Evolutionary conservation across 768 basidiomycete species (phyloP), one percentile per base, ranked within the genome.

Genomic region (Paxillus rubicundulus): DNA sequence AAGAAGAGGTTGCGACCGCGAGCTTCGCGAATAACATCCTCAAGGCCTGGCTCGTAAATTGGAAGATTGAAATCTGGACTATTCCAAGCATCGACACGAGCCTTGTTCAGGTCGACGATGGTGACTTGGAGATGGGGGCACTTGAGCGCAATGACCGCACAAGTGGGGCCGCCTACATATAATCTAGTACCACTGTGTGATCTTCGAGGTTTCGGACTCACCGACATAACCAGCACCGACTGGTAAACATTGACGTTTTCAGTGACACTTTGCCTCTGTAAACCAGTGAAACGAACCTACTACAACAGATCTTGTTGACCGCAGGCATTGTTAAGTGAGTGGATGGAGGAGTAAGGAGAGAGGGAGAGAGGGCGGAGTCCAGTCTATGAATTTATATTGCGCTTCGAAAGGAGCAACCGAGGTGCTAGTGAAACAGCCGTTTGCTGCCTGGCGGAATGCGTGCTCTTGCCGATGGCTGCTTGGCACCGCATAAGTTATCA

Each of bases 1-100:
- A 99, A 98, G 77, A 97, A 97, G 58, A 99, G 84, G 74, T 99
- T 99, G 72, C 86, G 86, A 27, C 93, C 96, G 43, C 97, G 85
- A 36, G 90, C 86, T 61, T 82, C 69, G 65, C 86, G 85, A 61
- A 99, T 90, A 59, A 98, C 92, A 30, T 87, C 92, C 54, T 84
- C 92, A 9, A 99, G 84, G 43, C 97, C 96, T 5, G 97, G 97
- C 69, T 99, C 97, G 71, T 97, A 99, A 70, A 99, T 99, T 46
- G 97, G 97, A 17, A 99, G 77, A 33, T 77, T 72, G 70, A 83
- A 94, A 68, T 92, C 81, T 45, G 82, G 70, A 68, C 83, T 86
- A 75, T 99, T 99, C 97, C 97, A 99, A 16, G 95, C 96, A 68
- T 92, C 90, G 71, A 99, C 84, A 55, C 97, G 88, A 53, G 86